A percentile compares a stretch with the other conserved stretches of the same genome.
phyloP scores from a whole-genome alignment of 495 filamentous ascomycete genomes.

The Penicillium roqueforti region DNA sequence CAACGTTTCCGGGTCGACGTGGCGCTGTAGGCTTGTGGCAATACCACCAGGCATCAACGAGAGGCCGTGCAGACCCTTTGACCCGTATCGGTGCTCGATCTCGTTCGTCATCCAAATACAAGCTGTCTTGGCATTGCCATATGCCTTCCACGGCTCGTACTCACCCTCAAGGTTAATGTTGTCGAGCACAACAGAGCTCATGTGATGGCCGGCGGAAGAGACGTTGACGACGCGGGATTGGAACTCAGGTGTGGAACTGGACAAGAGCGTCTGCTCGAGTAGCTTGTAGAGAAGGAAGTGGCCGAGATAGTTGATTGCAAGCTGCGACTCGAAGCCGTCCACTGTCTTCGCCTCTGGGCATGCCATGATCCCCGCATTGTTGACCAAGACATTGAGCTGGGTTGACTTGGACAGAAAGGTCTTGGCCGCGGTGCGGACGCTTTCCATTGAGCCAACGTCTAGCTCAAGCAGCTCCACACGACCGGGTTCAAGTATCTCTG shows the following conservation, averaged over 20 bases:
- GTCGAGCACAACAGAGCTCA: slow-evolving; percentile 14
- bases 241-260: slow-evolving; percentile 28
- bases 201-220: slow-evolving; percentile 28
- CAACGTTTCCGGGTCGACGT: neutral
- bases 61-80: neutral
- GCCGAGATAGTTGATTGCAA: slow-evolving; percentile 39
- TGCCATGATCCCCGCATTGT: neutral
- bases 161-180: slow-evolving; percentile 13
- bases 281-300: slow-evolving; percentile 46
- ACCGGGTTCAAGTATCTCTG: slow-evolving; percentile 4
- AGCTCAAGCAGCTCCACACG: slow-evolving; percentile 27
- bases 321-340: slow-evolving; percentile 39
- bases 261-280: slow-evolving; percentile 35
- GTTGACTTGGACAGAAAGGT: slow-evolving; percentile 30
- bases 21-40: neutral
- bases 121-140: neutral
- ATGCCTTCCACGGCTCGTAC: neutral
- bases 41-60: neutral
- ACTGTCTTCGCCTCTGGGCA: slow-evolving; percentile 24
- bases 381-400: neutral
- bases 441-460: slow-evolving; percentile 36
- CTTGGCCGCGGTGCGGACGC: slow-evolving; percentile 38
- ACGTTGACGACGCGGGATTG: slow-evolving; percentile 38
- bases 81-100: neutral
- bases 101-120: neutral